These are phyloP conservation scores for Fusarium irregulare DNA, from an alignment of 2,329 filamentous ascomycete genomes.

Conservation along the genomic window DNA sequence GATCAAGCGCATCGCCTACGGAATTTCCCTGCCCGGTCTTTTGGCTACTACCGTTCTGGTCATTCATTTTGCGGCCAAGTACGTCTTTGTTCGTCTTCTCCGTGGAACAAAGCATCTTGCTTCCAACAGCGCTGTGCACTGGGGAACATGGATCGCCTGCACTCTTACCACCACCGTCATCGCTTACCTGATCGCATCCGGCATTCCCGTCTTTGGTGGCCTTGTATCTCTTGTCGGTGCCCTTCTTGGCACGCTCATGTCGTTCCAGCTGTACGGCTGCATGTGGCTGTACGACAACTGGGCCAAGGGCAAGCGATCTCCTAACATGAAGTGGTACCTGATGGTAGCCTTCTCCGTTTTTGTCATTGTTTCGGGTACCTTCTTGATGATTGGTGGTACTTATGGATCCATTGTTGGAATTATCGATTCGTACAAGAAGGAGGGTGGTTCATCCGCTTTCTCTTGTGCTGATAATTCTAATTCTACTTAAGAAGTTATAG, in stretches of 20 bases:
- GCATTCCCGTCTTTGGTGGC: constrained; percentile 44
- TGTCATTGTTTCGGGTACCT: constrained; percentile 43
- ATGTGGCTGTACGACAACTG: constrained; percentile 49
- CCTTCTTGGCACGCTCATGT: constrained; percentile 47
- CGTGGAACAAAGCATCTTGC: constrained; percentile 48
- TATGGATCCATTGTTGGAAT: constrained; percentile 56
- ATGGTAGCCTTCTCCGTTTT: constrained; percentile 32
- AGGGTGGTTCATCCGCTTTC: constrained; percentile 54
- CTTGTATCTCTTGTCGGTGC: constrained; percentile 48
- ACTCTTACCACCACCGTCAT: constrained; percentile 41
- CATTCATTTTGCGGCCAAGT: constrained; percentile 41
- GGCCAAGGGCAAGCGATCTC: constrained; percentile 28
- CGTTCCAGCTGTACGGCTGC: constrained; percentile 47
- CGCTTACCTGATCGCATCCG: constrained; percentile 46
- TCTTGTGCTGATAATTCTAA: constrained; percentile 58
- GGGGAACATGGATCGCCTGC: constrained; percentile 49
- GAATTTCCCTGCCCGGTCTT: constrained; percentile 49
- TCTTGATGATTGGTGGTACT: constrained; percentile 58
- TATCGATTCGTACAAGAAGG: constrained; percentile 50
- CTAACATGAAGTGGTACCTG: constrained; percentile 22
- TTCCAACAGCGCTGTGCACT: constrained; percentile 46
- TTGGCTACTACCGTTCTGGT: constrained; percentile 45
- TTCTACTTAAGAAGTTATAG: constrained; percentile 27
- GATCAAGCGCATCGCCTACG: constrained; percentile 59
- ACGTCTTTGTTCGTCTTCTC: constrained; percentile 38